Base-by-base conservation (phyloP, 805 yeast genomes). In the Metschnikowia lochheadii region DNA sequence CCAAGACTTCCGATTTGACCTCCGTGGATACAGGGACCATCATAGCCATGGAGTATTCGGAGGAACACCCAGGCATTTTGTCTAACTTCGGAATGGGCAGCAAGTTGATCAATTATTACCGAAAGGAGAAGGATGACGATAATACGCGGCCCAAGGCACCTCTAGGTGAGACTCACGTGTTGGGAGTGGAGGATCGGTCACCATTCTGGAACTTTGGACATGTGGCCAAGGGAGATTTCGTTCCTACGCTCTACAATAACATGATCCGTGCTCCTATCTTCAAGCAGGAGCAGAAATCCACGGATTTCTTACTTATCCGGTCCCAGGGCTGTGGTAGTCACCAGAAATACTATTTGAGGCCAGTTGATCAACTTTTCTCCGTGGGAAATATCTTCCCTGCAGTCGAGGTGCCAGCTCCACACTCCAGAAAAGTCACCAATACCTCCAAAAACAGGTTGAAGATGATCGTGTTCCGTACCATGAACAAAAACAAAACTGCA, bases 161-260 rank as follows among this genome's bases (percentile, higher is more conserved):
- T 1, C 77, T 90, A 39, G 99, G 99, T 41, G 99, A 94, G 65
- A 94, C 98, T 0, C 94, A 88, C 68, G 96, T 94, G 2, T 73
- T 94, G 35, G 97, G 97, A n/a, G 88, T 89, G 1, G 96, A 91
- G 64, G 99, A 94, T 68, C 79, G 95, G 60, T 88, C 96, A 6
- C 97, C 99, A 11, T 94, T 94, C 65, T 94, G 99, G 98, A 94
- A 91, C 66, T 94, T 90, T 72, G 99, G 99, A 1, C 88, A 87
- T 70, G 98, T 94, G 6, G 96, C 89, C 42, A 88, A 90, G 2
- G 99, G 99, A 2, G 89, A 86, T 59, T 82, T 89, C 49, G 97
- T 91, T 2, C 98, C 98, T 0, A 88, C 99, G 0, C 70, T 92
- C 43, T 94, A 94, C 70, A 94, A 92, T 65, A 87, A 89, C 60